Conservation (phyloP, 441 rosid genomes). For the Melastoma candidum region DNA sequence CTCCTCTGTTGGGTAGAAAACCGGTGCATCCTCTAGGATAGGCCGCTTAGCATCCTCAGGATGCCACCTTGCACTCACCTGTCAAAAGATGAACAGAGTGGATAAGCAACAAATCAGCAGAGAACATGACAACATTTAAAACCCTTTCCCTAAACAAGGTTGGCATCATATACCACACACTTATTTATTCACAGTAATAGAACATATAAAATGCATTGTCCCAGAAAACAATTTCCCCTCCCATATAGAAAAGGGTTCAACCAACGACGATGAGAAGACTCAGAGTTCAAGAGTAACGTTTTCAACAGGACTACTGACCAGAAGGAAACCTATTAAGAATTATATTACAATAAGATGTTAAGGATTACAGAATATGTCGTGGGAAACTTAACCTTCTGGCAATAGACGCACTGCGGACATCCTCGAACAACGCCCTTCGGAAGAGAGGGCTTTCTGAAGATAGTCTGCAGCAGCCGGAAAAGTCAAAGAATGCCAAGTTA, state of each 20-base stretch:
- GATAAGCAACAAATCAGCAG: not conserved
- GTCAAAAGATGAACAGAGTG: conserved; percentile 13
- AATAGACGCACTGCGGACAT: conserved; percentile 64
- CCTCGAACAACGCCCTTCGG: conserved; percentile 87
- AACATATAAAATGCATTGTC: too few species aligned
- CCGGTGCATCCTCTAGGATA: conserved; percentile 76
- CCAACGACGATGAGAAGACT: too few species aligned
- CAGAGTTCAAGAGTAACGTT: too few species aligned
- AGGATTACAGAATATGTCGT: not conserved
- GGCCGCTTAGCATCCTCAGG: conserved; percentile 69
- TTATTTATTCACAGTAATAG: too few species aligned
- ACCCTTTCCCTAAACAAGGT: too few species aligned
- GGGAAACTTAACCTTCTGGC: conserved; percentile 70
- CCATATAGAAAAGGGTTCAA: too few species aligned
- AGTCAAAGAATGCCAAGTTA: conserved; percentile 5
- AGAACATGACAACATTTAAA: too few species aligned
- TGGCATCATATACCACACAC: too few species aligned
- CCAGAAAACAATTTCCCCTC: too few species aligned
- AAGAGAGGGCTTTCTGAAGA: conserved; percentile 32
- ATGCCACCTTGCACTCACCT: conserved; percentile 83
- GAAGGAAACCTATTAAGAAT: not conserved
- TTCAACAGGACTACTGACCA: not conserved
- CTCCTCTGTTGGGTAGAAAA: conserved; percentile 95
- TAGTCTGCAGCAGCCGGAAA: conserved; percentile 38
- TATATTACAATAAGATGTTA: not conserved